Percentiles rank a stretch among this genome's conserved stretches.
Evolutionary conservation across 495 filamentous ascomycete species (phyloP).

Genomic region (Apiosordaria backusii): DNA sequence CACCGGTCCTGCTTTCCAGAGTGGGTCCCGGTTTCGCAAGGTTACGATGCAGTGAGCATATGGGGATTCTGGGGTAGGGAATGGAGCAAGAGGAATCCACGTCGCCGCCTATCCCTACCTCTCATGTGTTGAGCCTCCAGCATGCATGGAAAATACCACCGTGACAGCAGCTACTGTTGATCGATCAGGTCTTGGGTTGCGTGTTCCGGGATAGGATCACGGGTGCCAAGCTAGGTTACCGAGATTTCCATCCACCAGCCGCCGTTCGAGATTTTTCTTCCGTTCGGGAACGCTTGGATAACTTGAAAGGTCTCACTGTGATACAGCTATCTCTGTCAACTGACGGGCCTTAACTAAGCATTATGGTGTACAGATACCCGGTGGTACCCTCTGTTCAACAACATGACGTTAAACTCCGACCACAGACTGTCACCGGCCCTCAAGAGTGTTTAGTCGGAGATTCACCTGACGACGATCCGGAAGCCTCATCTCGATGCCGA

Average conservation of each 20-base stretch:
- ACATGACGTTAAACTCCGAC: too few species aligned
- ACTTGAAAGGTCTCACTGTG: background rate
- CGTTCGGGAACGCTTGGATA: background rate
- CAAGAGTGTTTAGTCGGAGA: background rate
- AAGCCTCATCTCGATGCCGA: background rate
- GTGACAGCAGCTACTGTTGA: slow-evolving; percentile 5
- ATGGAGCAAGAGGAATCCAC: background rate
- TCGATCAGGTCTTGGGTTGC: background rate
- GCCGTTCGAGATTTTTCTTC: background rate
- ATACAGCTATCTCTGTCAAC: background rate
- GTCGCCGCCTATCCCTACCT: background rate
- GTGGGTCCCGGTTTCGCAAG: background rate
- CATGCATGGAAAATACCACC: background rate
- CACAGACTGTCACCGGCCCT: background rate
- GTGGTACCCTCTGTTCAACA: too few species aligned
- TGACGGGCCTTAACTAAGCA: background rate
- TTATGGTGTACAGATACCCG: background rate
- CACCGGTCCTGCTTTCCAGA: background rate
- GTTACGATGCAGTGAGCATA: background rate
- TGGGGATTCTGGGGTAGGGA: background rate
- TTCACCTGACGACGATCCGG: background rate
- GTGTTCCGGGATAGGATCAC: background rate
- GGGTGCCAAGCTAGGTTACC: background rate
- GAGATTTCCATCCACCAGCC: background rate
- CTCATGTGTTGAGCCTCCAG: background rate